These are phyloP conservation scores for Myxozyma vanderwaltii DNA, from an alignment of 805 yeast genomes.

Conservation along the genomic window DNA sequence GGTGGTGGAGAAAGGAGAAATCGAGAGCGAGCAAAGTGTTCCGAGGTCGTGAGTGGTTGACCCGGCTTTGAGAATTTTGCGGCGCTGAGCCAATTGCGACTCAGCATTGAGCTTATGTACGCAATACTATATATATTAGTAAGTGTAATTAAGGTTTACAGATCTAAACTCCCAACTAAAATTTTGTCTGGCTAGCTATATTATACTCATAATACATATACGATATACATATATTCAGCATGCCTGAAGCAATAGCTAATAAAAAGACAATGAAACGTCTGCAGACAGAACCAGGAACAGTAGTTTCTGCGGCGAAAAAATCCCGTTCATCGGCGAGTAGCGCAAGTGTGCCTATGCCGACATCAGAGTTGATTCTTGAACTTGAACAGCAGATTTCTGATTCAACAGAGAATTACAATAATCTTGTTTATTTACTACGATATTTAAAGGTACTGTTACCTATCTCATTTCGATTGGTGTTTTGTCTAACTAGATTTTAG, in stretches of 20 bases:
- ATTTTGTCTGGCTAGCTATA: not conserved
- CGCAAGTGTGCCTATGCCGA: conserved; percentile 7
- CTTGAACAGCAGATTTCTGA: conserved; percentile 32
- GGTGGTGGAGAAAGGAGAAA: not conserved
- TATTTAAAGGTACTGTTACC: conserved; percentile 40
- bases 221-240: not conserved
- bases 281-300: not conserved
- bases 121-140: not conserved
- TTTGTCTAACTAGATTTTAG: not conserved
- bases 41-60: conserved; percentile 1
- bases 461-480: not conserved
- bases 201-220: not conserved
- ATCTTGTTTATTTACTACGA: conserved; percentile 52
- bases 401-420: conserved; percentile 57
- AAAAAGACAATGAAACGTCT: conserved; percentile 7
- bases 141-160: not conserved
- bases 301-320: not conserved
- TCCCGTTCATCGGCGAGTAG: not conserved
- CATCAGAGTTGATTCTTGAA: conserved; percentile 23
- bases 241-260: conserved; percentile 11
- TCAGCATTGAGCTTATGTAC: not conserved
- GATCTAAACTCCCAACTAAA: conserved; percentile 15
- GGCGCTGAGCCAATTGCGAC: conserved; percentile 2
- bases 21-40: not conserved
- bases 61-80: conserved; percentile 4